These are phyloP conservation scores for Phytopythium sindhum DNA, from an alignment of 352 stramenopile genomes.

Conservation along the genomic window DNA sequence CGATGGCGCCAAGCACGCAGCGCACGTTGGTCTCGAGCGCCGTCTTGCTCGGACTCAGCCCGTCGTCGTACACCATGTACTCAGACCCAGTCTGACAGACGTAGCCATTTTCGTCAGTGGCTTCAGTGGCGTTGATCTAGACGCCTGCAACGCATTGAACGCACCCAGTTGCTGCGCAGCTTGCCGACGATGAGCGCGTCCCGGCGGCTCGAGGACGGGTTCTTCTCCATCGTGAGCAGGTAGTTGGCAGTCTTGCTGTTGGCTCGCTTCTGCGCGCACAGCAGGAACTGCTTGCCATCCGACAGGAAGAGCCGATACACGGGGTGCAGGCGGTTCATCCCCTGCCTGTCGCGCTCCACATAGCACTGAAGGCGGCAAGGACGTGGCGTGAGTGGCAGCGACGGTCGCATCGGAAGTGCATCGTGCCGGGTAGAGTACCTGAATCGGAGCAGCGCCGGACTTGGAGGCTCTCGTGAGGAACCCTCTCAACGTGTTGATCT, in stretches of 20 bases:
- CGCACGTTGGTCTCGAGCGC: slow-evolving; percentile 44
- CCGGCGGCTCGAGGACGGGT: slow-evolving; percentile 25
- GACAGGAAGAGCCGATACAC: slow-evolving; percentile 60
- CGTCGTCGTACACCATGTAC: slow-evolving; percentile 58
- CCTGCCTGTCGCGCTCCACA: slow-evolving; percentile 48
- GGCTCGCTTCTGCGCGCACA: slow-evolving; percentile 48
- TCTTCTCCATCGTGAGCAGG: slow-evolving; percentile 46
- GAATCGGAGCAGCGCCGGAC: slow-evolving; percentile 18
- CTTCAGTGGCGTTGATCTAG: not conserved
- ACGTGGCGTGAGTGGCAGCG: not conserved
- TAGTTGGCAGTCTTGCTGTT: slow-evolving; percentile 63
- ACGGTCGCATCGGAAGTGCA: not conserved
- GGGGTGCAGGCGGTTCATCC: slow-evolving; percentile 43
- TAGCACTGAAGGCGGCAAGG: slow-evolving; percentile 29
- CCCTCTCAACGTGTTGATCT: slow-evolving; percentile 26
- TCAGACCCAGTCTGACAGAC: slow-evolving; percentile 40
- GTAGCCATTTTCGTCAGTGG: not conserved
- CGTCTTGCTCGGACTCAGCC: slow-evolving; percentile 43
- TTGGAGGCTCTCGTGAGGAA: slow-evolving; percentile 39
- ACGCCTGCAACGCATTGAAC: not conserved
- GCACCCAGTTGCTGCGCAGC: slow-evolving; percentile 54
- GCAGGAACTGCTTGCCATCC: slow-evolving; percentile 42
- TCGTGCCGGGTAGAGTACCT: slow-evolving; percentile 16
- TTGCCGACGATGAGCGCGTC: slow-evolving; percentile 49
- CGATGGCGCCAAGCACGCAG: slow-evolving; percentile 38